Evolutionary conservation across 768 basidiomycete species (phyloP).

Genomic region (Leccinum olivaceopallidum): DNA sequence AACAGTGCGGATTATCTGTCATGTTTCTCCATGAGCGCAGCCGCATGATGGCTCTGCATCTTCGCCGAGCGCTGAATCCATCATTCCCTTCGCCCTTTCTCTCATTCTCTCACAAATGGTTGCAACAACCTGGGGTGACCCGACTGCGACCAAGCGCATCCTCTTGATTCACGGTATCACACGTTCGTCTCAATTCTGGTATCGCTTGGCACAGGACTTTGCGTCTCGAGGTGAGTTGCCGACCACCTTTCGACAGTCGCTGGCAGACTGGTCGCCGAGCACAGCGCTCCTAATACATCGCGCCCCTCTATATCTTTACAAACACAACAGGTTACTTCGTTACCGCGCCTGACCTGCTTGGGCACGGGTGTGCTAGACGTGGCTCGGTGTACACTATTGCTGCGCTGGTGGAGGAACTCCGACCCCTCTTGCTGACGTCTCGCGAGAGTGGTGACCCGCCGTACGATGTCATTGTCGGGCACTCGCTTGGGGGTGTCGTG

Average conservation of each 20-base stretch:
- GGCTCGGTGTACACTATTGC: slow-evolving; percentile 16
- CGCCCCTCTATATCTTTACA: background rate
- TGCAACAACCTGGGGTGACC: slow-evolving; percentile 18
- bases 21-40: too few species aligned
- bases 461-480: slow-evolving; percentile 20
- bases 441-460: background rate
- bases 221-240: slow-evolving; percentile 18
- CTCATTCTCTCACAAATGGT: background rate
- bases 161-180: slow-evolving; percentile 26
- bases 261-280: background rate
- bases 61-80: background rate
- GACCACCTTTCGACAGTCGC: background rate
- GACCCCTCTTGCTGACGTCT: slow-evolving; percentile 5
- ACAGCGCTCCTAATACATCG: background rate
- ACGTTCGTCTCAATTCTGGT: slow-evolving; percentile 15
- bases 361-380: slow-evolving; percentile 19
- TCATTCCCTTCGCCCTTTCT: background rate
- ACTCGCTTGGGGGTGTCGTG: slow-evolving; percentile 24
- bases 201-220: slow-evolving; percentile 15
- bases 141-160: slow-evolving; percentile 16
- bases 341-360: slow-evolving; percentile 24
- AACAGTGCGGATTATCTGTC: too few species aligned
- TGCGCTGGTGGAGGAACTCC: slow-evolving; percentile 16
- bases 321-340: slow-evolving; percentile 23
- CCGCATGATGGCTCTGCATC: too few species aligned